Percentiles rank a stretch among this genome's conserved stretches.
Conservation (phyloP, 2,329 filamentous ascomycete genomes). For the Apiospora sp. region DNA sequence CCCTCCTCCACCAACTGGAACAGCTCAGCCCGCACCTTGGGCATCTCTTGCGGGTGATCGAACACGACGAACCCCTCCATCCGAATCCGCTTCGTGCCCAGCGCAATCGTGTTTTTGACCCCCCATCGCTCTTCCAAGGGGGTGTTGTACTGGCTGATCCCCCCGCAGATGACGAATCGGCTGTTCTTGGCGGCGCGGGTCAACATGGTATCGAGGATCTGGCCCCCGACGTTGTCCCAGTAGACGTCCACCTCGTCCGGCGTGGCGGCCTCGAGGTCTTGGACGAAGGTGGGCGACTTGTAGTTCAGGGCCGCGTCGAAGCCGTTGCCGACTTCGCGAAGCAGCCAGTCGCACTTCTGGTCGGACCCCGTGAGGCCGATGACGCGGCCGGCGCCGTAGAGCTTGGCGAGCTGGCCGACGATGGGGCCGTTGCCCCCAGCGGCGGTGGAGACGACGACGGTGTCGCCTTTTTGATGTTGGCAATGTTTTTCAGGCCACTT, state of each 20-base stretch:
- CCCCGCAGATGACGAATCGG: constrained; percentile 50
- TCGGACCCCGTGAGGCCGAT: constrained; percentile 61
- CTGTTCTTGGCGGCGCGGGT: constrained; percentile 47
- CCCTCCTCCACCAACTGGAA: background rate
- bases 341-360: constrained; percentile 58
- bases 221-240: constrained; percentile 57
- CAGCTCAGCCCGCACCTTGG: background rate
- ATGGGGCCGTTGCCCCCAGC: constrained; percentile 54
- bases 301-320: constrained; percentile 63
- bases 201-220: constrained; percentile 53
- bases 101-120: constrained; percentile 40
- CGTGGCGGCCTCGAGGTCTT: constrained; percentile 55
- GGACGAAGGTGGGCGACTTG: constrained; percentile 52
- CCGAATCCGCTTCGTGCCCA: constrained; percentile 48
- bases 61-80: constrained; percentile 50
- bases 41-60: background rate
- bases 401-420: constrained; percentile 58
- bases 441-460: constrained; percentile 43
- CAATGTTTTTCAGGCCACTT: constrained; percentile 19
- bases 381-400: constrained; percentile 52
- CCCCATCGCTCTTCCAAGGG: constrained; percentile 41
- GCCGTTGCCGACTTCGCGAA: constrained; percentile 45
- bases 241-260: constrained; percentile 56
- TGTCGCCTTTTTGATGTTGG: constrained; percentile 6
- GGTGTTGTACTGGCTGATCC: constrained; percentile 51